These are phyloP conservation scores for Podaxis sp. DNA, from an alignment of 768 basidiomycete genomes.

Conservation along the genomic window DNA sequence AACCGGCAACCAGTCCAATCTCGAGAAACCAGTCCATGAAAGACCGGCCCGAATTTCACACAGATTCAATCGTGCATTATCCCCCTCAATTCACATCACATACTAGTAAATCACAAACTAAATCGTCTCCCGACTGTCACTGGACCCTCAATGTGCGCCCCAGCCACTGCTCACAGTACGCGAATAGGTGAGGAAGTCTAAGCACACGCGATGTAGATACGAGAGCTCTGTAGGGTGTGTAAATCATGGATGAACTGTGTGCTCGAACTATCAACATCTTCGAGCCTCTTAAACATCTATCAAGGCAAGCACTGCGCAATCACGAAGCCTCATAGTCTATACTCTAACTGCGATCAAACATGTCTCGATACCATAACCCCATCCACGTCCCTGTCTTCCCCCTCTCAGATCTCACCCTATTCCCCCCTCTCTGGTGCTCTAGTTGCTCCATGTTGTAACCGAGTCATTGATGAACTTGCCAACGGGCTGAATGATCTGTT, in stretches of 20 bases:
- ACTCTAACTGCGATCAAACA: slow-evolving; percentile 3
- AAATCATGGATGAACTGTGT: neutral
- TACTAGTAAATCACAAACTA: slow-evolving; percentile 10
- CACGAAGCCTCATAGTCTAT: slow-evolving; percentile 3
- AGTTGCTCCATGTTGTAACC: slow-evolving; percentile 9
- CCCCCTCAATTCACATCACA: neutral
- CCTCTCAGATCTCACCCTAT: slow-evolving; percentile 10
- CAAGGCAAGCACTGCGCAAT: neutral
- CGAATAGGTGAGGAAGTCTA: neutral
- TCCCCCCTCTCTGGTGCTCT: slow-evolving; percentile 10
- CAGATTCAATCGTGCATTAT: neutral
- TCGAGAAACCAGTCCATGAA: neutral
- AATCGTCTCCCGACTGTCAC: neutral
- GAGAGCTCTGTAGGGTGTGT: neutral
- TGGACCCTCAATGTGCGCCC: neutral
- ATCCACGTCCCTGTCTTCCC: slow-evolving; percentile 11
- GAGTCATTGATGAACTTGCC: slow-evolving; percentile 11
- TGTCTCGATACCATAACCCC: slow-evolving; percentile 9
- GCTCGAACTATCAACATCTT: neutral
- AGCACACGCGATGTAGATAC: neutral
- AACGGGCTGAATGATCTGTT: slow-evolving; percentile 6
- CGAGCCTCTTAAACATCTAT: neutral
- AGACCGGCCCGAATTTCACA: neutral
- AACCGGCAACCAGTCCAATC: neutral
- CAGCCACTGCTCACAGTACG: neutral